Base-by-base conservation (phyloP, 805 yeast genomes). In the Suhomyces vadensis region DNA sequence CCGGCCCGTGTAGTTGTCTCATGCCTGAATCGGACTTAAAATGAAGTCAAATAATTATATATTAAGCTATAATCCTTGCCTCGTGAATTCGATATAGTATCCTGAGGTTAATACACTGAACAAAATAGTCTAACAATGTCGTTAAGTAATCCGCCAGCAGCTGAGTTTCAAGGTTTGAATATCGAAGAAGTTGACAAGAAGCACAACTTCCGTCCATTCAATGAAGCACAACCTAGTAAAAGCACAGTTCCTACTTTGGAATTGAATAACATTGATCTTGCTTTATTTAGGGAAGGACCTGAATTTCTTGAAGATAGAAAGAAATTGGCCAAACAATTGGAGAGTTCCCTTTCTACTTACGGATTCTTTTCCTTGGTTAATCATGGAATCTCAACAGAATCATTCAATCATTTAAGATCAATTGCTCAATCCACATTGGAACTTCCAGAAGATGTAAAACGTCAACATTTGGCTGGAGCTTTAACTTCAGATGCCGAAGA, bases 331-430 rank as follows among this genome's bases (percentile, higher is more conserved):
- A 46, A 41, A 1, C 60, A 63, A 38, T 55, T 75, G 9, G 77
- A 74, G 44, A 52, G 55, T 21, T 67, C 78, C 0, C 51, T 75
- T 20, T 59, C 71, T 2, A 65, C 71, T 1, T 64, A 67, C 42
- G 79, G 79, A 1, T 75, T 75, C 50, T 71, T 74, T 57, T 67
- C 69, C 23, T 46, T 75, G 16, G 53, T 58, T 8, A 72, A 72
- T 47, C 76, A 69, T 47, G 79, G 78, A 1, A 61, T 73, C 40
- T 54, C 55, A 3, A 50, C 47, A 9, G 69, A 61, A 16, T 51
- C 54, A 9, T 50, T 74, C 9, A 68, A 61, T 8, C 60, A 60
- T n/a, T 49, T 73, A 35, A 59, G 67, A 45, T 58, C 77, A 0
- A 54, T 74, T 16, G 68, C 74, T 1, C 78, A 73, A 49, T 60